Evolutionary conservation across 2,329 filamentous ascomycete species (phyloP), one percentile per base, ranked within the genome.

Genomic region (Neofusicoccum umdonicola): DNA sequence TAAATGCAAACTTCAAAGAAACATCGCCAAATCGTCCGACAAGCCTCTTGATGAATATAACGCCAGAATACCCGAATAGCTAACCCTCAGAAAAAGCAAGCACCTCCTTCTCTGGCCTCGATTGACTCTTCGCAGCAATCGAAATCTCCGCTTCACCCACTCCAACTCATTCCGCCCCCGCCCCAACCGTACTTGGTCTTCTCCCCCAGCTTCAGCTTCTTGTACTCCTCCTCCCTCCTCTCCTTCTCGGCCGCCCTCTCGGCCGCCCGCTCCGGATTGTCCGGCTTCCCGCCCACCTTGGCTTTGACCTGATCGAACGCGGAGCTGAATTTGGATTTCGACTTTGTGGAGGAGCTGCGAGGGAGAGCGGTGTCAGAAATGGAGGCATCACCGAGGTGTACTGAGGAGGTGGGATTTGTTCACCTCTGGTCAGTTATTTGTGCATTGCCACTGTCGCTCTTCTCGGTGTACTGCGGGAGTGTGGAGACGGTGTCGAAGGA

Each of bases 161-260:
- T 62, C 39, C 27, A 51, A 12, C 37, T 41, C 58, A 51, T 65
- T 51, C 54, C 48, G n/a, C 35, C 58, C 31, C 39, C 7, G 11
- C 52, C 52, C 34, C n/a, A 37, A 12, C 61, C 61, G 3, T 19
- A 44, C 50, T 57, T 63, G 7, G 61, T 56, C 61, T 51, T 56
- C 27, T 57, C 48, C 4, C 48, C 61, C 48, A 63, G 56, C 2
- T 35, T 45, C n/a, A 56, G 42, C 50, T 19, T 42, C 48, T 56
- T 37, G 48, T 63, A 56, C 15, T 63, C 61, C 48, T 56, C 37
- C 50, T 47, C 15, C 61, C 48, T 34, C 39, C 39, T 22, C 6
- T 52, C 61, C 15, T 63, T 63, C 39, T 47, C 57, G 3, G 34
- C 45, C 22, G 41, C 17, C n/a, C 12, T 35, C 42, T 45, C 37